These are phyloP conservation scores for Scheffersomyces coipomensis DNA, from an alignment of 805 yeast species.

Conservation along the genomic window DNA sequence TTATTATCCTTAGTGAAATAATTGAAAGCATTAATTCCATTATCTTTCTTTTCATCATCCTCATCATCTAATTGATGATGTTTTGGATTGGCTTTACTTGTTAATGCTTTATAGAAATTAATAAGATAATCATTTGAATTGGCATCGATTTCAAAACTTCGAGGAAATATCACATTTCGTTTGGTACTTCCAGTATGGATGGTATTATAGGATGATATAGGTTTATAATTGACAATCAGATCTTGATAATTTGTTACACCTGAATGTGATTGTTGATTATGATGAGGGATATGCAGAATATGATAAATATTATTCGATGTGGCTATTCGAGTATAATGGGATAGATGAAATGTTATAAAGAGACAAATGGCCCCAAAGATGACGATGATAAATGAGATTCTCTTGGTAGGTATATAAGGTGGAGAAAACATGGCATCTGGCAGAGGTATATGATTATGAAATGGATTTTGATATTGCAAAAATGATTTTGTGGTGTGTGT, in stretches of 20 bases:
- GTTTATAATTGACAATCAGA: neutral
- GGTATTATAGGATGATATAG: neutral
- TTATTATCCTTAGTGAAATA: neutral
- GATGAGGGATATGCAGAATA: neutral
- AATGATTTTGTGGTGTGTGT: too few relatives aligned
- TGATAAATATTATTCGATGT: neutral
- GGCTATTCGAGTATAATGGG: too few relatives aligned
- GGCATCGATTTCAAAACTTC: neutral
- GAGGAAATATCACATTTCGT: neutral
- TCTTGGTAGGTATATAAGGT: neutral
- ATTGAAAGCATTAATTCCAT: too few relatives aligned
- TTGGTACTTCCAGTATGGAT: neutral
- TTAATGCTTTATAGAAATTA: too few relatives aligned
- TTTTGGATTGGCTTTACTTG: too few relatives aligned
- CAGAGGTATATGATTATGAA: too few relatives aligned
- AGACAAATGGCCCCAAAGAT: neutral
- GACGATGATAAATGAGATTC: neutral
- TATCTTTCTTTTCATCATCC: neutral
- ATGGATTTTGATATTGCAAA: too few relatives aligned
- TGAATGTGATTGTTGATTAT: neutral
- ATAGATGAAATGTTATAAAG: neutral
- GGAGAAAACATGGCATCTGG: neutral
- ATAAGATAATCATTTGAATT: too few relatives aligned
- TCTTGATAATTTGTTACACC: neutral
- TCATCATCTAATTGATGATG: too few relatives aligned